Evolutionary conservation across 306 rosid species (phyloP), one percentile per base, ranked within the genome.

Genomic region (Fagus crenata): DNA sequence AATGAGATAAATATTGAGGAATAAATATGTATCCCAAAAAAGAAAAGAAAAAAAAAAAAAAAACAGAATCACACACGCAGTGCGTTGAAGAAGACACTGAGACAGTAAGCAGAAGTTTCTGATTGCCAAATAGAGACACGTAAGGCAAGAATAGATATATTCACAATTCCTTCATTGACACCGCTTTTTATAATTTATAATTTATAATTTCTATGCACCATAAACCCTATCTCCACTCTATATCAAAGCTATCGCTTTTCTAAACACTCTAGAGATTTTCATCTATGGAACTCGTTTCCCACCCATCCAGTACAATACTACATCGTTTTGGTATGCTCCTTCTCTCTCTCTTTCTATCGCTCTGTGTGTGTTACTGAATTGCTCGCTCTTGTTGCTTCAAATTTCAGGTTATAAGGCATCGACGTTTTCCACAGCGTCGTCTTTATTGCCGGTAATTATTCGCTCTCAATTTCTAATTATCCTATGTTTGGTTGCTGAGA

Each of bases 331-430:
- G 71, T 65, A 79, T 37, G 55, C 65, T 69, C 64, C 65, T 53
- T 70, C 64, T 28, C 53, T 81, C 55, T 70, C 80, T 58, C 49
- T 54, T 49, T 59, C 40, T 18, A 58, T 83, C 39, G 64, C 84
- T 42, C 68, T 63, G 4, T 35, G 9, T 9, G 2, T 8, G 33
- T 53, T 64, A 67, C 73, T 53, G 7, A 59, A 60, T 32, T 28
- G 39, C 42, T 39, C 35, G 36, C 37, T 56, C 32, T 53, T 6
- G n/a, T 49, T 9, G 35, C 5, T 42, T 56, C 9, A 3, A 31
- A 49, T 51, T 40, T 35, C 40, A 84, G 87, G 78, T 75, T 79
- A 17, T 65, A 69, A 58, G 70, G 69, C 63, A 31, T 43, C 53
- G 15, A 69, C 75, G 51, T 63, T 22, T 58, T 76, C 49, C 41